A percentile compares a stretch with the other conserved stretches of the same genome.
Evolutionary conservation across 2,329 filamentous ascomycete genomes (phyloP).

Genomic region (Elsinoe fawcettii): DNA sequence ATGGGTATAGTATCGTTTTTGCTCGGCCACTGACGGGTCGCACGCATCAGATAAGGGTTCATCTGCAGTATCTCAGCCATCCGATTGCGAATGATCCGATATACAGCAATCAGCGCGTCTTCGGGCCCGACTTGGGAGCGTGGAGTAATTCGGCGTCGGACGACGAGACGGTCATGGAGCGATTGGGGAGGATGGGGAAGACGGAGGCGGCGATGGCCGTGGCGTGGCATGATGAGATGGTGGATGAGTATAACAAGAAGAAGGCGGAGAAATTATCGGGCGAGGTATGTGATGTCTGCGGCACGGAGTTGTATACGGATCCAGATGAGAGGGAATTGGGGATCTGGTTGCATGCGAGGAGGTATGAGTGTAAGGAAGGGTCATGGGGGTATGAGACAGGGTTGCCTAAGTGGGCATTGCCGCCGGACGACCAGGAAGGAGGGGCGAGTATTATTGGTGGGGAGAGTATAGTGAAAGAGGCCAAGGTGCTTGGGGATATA

Average conservation of each 20-base stretch:
- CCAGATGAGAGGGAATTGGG: constrained; percentile 83
- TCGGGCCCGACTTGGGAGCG: constrained; percentile 69
- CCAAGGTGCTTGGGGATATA: constrained; percentile 12
- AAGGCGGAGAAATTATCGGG: constrained; percentile 94
- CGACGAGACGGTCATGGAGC: constrained; percentile 83
- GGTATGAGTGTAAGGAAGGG: constrained; percentile 77
- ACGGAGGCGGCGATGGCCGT: constrained; percentile 84
- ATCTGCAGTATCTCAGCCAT: constrained; percentile 87
- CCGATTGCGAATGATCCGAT: constrained; percentile 97
- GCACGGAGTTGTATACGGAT: constrained; percentile 86
- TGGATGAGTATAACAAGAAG: constrained; percentile 79
- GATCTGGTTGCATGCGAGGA: constrained; percentile 85
- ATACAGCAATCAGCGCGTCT: constrained; percentile 89
- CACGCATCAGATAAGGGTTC: constrained; percentile 90
- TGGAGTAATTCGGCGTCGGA: constrained; percentile 60
- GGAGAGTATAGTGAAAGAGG: constrained; percentile 7
- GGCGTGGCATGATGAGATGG: constrained; percentile 89
- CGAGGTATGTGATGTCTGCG: constrained; percentile 68
- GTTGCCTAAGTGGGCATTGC: constrained; percentile 78
- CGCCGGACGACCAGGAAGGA: constrained; percentile 63
- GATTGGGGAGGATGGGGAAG: constrained; percentile 85
- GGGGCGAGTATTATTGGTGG: not conserved
- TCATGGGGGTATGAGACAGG: constrained; percentile 81
- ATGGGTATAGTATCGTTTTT: constrained; percentile 89
- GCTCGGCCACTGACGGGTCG: constrained; percentile 88